Conservation (phyloP, 1,139 yeast genomes). For the Entelexis paramagnoliae region DNA sequence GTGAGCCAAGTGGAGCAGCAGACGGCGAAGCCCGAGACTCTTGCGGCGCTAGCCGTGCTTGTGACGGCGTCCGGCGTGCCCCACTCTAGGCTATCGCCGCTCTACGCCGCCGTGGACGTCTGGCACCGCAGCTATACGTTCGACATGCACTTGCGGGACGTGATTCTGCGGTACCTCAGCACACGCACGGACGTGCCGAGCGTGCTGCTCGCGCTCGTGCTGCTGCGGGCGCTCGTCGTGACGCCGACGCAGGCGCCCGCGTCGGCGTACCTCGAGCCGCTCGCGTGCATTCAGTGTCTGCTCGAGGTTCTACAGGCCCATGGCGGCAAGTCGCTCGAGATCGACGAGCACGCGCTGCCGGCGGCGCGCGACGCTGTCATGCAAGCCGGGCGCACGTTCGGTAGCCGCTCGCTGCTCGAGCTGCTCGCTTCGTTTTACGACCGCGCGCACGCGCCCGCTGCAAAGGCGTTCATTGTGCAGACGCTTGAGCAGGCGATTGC, state of each 20-base stretch:
- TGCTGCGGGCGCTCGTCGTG: conserved; percentile 9
- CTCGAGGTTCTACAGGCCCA: background rate
- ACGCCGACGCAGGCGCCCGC: conserved; percentile 4
- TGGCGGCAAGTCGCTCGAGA: conserved; percentile 3
- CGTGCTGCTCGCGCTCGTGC: conserved; percentile 3
- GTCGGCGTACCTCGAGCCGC: conserved; percentile 11
- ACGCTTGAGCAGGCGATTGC: background rate
- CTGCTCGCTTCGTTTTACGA: background rate
- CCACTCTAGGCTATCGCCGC: background rate
- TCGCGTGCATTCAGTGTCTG: conserved; percentile 1
- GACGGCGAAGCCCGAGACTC: conserved; percentile 7
- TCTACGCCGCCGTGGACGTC: conserved; percentile 7
- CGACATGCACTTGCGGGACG: conserved; percentile 15
- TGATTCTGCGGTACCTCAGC: conserved; percentile 10
- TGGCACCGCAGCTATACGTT: conserved; percentile 12
- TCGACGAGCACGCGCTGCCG: conserved; percentile 11
- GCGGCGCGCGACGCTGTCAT: conserved; percentile 3
- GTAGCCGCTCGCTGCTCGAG: conserved; percentile 1
- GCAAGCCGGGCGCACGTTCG: conserved; percentile 1
- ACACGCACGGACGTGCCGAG: background rate
- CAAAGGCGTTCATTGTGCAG: conserved; percentile 1
- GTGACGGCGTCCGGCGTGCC: conserved; percentile 9
- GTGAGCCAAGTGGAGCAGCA: conserved; percentile 5
- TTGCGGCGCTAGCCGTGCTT: conserved; percentile 14
- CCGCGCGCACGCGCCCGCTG: background rate